Evolutionary conservation across 441 rosid genomes (phyloP).

Genomic region (Syzygium malaccense): DNA sequence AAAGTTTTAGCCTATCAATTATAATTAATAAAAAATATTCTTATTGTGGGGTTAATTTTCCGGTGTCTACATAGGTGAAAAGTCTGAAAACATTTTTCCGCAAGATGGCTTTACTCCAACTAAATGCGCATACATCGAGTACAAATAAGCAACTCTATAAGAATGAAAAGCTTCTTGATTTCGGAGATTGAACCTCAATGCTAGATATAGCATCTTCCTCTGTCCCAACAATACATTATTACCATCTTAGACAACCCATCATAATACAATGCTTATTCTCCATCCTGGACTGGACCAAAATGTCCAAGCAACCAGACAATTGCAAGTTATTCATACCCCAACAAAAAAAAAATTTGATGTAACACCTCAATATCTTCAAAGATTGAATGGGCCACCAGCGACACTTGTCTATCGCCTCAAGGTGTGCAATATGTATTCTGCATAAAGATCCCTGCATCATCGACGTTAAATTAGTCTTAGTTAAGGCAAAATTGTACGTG

Average conservation of each 20-base stretch:
- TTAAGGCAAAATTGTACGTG: background rate
- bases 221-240: background rate
- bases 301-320: background rate
- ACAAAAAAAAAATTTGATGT: background rate
- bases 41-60: background rate
- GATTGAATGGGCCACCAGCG: background rate
- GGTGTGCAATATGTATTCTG: slow-evolving; percentile 10
- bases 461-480: background rate
- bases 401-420: background rate
- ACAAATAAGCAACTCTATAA: background rate
- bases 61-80: background rate
- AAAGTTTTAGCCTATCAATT: background rate
- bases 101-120: background rate
- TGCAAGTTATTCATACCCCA: background rate
- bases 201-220: background rate
- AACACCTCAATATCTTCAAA: background rate
- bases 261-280: background rate
- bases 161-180: background rate
- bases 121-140: background rate
- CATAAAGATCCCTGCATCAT: slow-evolving; percentile 13
- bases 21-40: background rate
- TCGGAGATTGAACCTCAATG: background rate
- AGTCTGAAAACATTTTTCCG: background rate
- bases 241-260: background rate
- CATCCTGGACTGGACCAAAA: background rate